These are phyloP conservation scores for Aphanomyces euteiches DNA, from an alignment of 352 stramenopile genomes.

Conservation along the genomic window DNA sequence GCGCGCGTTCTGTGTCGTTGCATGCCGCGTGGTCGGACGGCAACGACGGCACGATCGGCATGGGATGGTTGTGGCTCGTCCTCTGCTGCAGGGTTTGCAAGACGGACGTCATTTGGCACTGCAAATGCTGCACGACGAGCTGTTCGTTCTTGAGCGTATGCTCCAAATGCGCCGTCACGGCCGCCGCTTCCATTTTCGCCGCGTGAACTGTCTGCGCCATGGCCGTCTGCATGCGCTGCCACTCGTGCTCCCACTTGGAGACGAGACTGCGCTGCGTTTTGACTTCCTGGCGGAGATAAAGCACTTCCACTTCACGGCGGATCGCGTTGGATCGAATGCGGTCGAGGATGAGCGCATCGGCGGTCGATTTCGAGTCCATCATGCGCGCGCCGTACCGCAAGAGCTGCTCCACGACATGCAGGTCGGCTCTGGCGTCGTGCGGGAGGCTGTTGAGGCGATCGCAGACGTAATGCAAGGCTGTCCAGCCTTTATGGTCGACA, in stretches of 20 bases:
- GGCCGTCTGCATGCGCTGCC: constrained; percentile 3
- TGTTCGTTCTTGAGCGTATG: constrained; percentile 26
- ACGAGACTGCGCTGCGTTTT: neutral
- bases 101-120: constrained; percentile 55
- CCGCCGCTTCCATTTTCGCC: constrained; percentile 3
- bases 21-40: constrained; percentile 12
- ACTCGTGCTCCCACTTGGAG: neutral
- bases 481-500: constrained; percentile 36
- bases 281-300: constrained; percentile 50
- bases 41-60: constrained; percentile 19
- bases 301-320: constrained; percentile 52
- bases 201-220: neutral
- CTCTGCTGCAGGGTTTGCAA: constrained; percentile 41
- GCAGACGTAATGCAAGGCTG: constrained; percentile 47
- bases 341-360: constrained; percentile 42
- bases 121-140: constrained; percentile 53
- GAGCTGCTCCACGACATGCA: constrained; percentile 54
- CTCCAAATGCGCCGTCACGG: neutral
- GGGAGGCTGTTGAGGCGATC: constrained; percentile 43
- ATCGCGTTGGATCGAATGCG: constrained; percentile 43
- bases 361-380: constrained; percentile 6
- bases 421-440: constrained; percentile 15
- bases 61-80: neutral
- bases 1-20: constrained; percentile 42
- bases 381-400: constrained; percentile 41